Conservation (phyloP, 139 green algal species). For the Coccomyxa sp. region DNA sequence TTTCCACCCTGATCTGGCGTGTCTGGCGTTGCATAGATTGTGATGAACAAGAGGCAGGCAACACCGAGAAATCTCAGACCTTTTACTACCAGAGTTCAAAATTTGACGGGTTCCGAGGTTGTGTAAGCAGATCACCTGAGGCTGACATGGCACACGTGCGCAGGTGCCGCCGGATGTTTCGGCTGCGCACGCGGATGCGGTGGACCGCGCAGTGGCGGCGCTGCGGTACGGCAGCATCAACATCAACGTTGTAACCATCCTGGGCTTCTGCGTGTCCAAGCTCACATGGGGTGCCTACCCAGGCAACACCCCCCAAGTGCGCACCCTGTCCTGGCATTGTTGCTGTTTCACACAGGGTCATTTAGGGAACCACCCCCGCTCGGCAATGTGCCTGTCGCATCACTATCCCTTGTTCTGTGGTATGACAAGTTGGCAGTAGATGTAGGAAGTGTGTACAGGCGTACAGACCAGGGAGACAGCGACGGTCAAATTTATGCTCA, state of each 20-base stretch:
- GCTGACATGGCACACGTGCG: not conserved
- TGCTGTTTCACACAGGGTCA: not conserved
- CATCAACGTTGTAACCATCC: conserved; percentile 56
- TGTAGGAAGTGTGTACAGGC: too few relatives aligned
- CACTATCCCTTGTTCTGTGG: too few relatives aligned
- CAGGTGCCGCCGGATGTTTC: not conserved
- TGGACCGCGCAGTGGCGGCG: conserved; percentile 45
- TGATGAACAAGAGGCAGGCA: too few relatives aligned
- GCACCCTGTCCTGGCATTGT: not conserved
- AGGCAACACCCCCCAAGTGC: conserved; percentile 30
- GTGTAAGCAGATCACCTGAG: too few relatives aligned
- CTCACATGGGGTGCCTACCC: conserved; percentile 72
- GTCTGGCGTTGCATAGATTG: too few relatives aligned
- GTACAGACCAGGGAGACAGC: too few relatives aligned
- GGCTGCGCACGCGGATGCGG: conserved; percentile 8
- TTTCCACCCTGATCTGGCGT: too few relatives aligned
- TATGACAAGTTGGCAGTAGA: too few relatives aligned
- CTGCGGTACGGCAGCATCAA: conserved; percentile 69
- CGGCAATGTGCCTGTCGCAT: not conserved
- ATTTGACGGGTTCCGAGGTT: too few relatives aligned
- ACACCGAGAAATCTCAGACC: too few relatives aligned
- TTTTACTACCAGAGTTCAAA: too few relatives aligned
- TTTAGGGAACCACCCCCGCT: not conserved
- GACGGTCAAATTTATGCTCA: too few relatives aligned
- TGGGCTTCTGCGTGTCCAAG: conserved; percentile 44